These are phyloP conservation scores for Blastobotrys malaysiensis DNA, from an alignment of 1,139 yeast genomes.

Conservation along the genomic window DNA sequence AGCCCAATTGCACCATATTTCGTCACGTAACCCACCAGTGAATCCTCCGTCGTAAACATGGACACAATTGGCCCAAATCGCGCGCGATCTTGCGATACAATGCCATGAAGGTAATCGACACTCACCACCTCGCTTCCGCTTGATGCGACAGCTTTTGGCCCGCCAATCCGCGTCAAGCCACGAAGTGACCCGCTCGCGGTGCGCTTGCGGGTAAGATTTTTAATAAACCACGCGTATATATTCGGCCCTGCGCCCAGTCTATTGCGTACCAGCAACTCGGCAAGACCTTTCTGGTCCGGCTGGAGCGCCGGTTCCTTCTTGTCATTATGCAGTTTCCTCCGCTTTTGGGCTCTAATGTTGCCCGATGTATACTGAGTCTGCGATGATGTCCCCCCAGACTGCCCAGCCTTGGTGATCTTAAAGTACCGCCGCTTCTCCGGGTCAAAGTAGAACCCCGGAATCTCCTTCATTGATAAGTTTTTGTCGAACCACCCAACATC, in stretches of 20 bases:
- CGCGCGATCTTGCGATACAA: background rate
- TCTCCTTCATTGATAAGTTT: slow-evolving; percentile 10
- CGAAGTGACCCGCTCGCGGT: background rate
- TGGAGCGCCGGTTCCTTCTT: background rate
- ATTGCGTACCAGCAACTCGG: background rate
- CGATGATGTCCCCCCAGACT: slow-evolving; percentile 11
- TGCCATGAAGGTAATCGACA: background rate
- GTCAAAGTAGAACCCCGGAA: slow-evolving; percentile 23
- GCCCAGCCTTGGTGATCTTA: slow-evolving; percentile 16
- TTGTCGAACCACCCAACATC: background rate
- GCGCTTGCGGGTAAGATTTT: background rate
- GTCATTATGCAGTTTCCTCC: slow-evolving; percentile 1
- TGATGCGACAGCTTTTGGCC: background rate
- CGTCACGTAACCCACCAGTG: background rate
- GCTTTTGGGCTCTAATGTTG: background rate
- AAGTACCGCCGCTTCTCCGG: slow-evolving; percentile 17
- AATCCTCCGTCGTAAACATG: background rate
- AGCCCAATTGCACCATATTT: background rate
- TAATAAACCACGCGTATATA: background rate
- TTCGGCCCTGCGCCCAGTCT: background rate
- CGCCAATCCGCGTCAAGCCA: background rate
- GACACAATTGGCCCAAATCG: background rate
- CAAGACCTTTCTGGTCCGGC: background rate
- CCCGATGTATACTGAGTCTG: background rate
- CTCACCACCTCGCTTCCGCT: background rate